phyloP scores from a whole-genome alignment of 202 grass and related monocot genomes.

The Brachypodium distachyon region DNA sequence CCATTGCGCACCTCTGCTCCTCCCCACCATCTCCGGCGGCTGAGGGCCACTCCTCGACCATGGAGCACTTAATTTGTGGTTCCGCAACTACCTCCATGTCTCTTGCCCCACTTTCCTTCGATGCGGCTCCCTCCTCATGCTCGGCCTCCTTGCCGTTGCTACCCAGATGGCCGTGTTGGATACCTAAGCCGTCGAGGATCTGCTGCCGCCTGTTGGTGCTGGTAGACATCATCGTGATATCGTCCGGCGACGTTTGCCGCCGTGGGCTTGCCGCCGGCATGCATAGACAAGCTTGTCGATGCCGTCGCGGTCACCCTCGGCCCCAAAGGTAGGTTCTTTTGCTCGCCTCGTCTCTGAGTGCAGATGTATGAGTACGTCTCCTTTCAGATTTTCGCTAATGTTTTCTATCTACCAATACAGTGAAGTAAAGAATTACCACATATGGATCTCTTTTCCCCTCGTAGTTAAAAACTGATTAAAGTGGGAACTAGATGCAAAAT shows the following conservation, averaged over 20 bases:
- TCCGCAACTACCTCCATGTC: not conserved
- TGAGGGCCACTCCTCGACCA: not conserved
- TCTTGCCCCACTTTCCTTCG: not conserved
- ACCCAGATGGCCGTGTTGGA: conserved; percentile 1
- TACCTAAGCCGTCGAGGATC: not conserved
- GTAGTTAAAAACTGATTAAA: not conserved
- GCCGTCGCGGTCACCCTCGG: conserved; percentile 79
- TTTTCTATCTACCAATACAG: not conserved
- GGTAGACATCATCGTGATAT: conserved; percentile 60
- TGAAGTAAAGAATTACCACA: not conserved
- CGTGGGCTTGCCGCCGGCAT: conserved; percentile 66
- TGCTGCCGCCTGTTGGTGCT: conserved; percentile 28
- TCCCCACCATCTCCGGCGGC: not conserved
- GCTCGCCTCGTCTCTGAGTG: not conserved
- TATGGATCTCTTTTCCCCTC: not conserved
- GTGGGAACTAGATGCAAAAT: not conserved
- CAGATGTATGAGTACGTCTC: not conserved
- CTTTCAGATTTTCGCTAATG: not conserved
- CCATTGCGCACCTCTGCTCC: not conserved
- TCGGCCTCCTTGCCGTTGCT: not conserved
- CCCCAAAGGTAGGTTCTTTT: conserved; percentile 56
- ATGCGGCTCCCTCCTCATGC: not conserved
- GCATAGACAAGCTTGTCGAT: conserved; percentile 83
- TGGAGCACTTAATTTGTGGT: not conserved
- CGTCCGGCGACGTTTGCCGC: conserved; percentile 59